Evolutionary conservation across 1,284 basidiomycete species (phyloP).

Genomic region (Hemileia vastatrix): DNA sequence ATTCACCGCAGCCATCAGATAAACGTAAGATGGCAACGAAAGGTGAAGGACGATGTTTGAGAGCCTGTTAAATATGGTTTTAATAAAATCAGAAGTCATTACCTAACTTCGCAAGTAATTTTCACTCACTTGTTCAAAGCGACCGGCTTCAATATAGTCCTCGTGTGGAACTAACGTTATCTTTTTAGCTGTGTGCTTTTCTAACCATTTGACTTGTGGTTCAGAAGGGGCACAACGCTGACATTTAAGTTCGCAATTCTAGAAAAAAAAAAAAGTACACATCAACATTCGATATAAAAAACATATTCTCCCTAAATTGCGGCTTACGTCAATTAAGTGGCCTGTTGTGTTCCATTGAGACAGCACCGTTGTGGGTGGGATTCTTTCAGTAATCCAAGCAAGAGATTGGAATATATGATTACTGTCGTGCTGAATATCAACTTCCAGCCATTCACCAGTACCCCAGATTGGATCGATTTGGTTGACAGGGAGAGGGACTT

Average conservation of each 20-base stretch:
- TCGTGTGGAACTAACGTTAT: slow-evolving; percentile 55
- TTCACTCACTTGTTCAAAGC: slow-evolving; percentile 39
- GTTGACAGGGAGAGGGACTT: slow-evolving; percentile 55
- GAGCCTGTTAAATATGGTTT: slow-evolving; percentile 49
- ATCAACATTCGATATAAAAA: too few relatives aligned
- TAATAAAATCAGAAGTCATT: slow-evolving; percentile 16
- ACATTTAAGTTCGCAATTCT: slow-evolving; percentile 24
- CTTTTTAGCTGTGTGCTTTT: slow-evolving; percentile 49
- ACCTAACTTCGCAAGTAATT: not conserved
- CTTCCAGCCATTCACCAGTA: slow-evolving; percentile 59
- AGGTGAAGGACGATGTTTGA: slow-evolving; percentile 75
- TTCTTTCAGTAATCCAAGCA: slow-evolving; percentile 75
- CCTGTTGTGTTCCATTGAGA: slow-evolving; percentile 56
- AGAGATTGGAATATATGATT: slow-evolving; percentile 62
- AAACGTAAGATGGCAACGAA: slow-evolving; percentile 78
- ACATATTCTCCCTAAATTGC: not conserved
- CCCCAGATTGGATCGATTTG: slow-evolving; percentile 70
- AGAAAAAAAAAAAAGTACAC: too few relatives aligned
- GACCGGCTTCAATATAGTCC: slow-evolving; percentile 60
- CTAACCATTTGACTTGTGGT: slow-evolving; percentile 43
- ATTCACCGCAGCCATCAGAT: slow-evolving; percentile 54
- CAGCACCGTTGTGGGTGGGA: slow-evolving; percentile 60
- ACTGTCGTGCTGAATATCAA: slow-evolving; percentile 75
- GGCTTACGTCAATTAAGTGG: slow-evolving; percentile 33
- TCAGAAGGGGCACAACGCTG: slow-evolving; percentile 21